Evolutionary conservation across 257 asterid species (phyloP).

Genomic region (Rubia yunnanensis): DNA sequence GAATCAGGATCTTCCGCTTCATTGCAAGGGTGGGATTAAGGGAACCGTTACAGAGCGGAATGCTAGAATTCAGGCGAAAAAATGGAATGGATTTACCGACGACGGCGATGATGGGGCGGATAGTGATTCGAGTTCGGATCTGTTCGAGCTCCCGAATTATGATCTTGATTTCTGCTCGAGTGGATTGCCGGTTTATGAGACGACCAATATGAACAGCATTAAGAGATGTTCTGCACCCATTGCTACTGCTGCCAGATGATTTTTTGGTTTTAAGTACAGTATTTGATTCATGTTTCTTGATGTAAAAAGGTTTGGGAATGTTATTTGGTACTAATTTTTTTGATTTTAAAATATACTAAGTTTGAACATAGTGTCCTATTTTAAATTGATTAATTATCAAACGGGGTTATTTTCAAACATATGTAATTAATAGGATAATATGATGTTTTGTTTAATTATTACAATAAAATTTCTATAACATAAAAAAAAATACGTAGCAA

Average conservation of each 20-base stretch:
- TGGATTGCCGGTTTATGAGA: conserved; percentile 45
- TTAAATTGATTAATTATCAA: no score
- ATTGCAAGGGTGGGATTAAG: conserved; percentile 6
- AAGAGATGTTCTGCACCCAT: conserved; percentile 28
- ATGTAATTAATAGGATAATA: no score
- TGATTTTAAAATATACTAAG: no score
- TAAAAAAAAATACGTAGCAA: no score
- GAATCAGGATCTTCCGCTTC: conserved; percentile 12
- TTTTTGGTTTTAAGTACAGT: no score
- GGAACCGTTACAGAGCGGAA: no score
- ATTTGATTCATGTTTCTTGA: neutral
- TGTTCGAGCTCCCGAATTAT: conserved; percentile 72
- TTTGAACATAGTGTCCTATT: no score
- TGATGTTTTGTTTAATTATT: no score
- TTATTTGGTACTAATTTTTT: neutral
- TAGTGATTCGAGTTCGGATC: conserved; percentile 83
- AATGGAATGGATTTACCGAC: neutral
- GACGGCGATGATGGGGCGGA: conserved; percentile 38
- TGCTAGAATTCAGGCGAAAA: conserved; percentile 13
- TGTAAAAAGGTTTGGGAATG: conserved; percentile 4
- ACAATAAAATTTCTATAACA: no score
- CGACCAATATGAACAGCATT: conserved; percentile 33
- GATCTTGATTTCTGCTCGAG: conserved; percentile 41
- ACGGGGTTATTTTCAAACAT: no score
- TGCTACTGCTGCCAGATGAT: conserved; percentile 18